Base-by-base conservation (phyloP, 2,329 filamentous ascomycete species). In the Aspergillus sp. region DNA sequence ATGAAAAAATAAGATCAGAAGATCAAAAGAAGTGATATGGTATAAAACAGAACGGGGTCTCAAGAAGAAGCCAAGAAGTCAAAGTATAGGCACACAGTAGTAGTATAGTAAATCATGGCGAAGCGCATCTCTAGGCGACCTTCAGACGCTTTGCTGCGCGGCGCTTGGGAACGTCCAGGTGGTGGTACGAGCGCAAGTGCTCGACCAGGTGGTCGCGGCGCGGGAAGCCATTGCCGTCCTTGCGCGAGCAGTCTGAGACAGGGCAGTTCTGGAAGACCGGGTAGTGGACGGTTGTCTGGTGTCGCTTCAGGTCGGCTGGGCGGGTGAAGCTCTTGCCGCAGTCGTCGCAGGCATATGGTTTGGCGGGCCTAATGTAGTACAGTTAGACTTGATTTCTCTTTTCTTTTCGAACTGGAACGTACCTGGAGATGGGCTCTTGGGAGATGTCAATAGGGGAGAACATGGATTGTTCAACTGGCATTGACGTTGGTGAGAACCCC, bases 141-240 rank as follows among this genome's bases (percentile, higher is more conserved):
- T 64, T 60, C 31, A 57, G 33, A 25, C 69, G 67, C 65, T 72
- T 73, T 55, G 69, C 66, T 14, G 67, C 64, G 14, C 67, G 63
- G 1, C 75, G 74, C 66, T 78, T 77, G 3, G 76, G 74, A 17
- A 80, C 67, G 35, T 81, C 74, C 46, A 78, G 68, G 55, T 80
- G 77, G 65, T 87, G 84, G 59, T 80, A 84, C 44, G 81, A 81
- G 52, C 84, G 73, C 52, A 82, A 68, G 67, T 87, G 84, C 65
- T 86, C 84, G 40, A 76, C 76, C 41, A 85, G 73, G 65, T 87
- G 84, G 64, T 87, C 84, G 52, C 78, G 75, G 6, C 84, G 76
- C 4, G 81, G 80, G 64, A 86, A 87, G 0, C 83, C 84, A 58
- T 77, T 72, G 41, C 61, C 66, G 5, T 75, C 76, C 63, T 81